phyloP scores from a whole-genome alignment of 1,139 yeast species.

The Suhomyces kunorum region DNA sequence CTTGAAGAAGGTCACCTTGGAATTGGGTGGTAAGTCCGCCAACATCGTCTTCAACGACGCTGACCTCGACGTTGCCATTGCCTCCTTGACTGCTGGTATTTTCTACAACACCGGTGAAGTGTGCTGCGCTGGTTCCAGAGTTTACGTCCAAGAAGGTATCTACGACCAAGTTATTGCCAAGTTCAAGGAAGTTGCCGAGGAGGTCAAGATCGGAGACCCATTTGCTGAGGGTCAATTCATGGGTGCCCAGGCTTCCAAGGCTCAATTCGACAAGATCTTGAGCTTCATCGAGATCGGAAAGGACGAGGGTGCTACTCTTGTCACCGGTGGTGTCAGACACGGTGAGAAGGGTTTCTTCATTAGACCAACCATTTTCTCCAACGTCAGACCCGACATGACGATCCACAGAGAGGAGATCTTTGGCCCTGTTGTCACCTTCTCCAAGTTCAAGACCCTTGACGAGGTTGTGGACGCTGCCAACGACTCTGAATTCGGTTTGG shows the following conservation, averaged over 20 bases:
- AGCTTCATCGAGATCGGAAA: slow-evolving; percentile 72
- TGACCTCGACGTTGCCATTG: slow-evolving; percentile 47
- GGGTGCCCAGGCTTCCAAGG: slow-evolving; percentile 83
- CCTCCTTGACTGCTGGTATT: slow-evolving; percentile 61
- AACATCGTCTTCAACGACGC: slow-evolving; percentile 35
- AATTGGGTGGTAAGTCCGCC: slow-evolving; percentile 40
- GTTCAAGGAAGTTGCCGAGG: slow-evolving; percentile 61
- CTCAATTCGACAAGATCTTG: slow-evolving; percentile 75
- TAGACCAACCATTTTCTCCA: slow-evolving; percentile 77
- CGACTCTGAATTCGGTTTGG: slow-evolving; percentile 76
- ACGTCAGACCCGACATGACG: slow-evolving; percentile 64
- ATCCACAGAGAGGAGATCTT: slow-evolving; percentile 83
- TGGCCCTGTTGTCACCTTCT: slow-evolving; percentile 79
- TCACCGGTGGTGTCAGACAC: slow-evolving; percentile 75
- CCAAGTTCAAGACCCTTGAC: slow-evolving; percentile 71
- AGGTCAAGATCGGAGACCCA: slow-evolving; percentile 69
- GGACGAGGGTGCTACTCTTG: slow-evolving; percentile 70
- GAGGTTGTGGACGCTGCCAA: slow-evolving; percentile 73
- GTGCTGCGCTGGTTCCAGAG: slow-evolving; percentile 85
- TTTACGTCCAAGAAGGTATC: slow-evolving; percentile 72
- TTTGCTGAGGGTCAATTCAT: slow-evolving; percentile 70
- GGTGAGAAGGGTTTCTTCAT: slow-evolving; percentile 73
- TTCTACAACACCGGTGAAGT: slow-evolving; percentile 87
- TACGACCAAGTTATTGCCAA: slow-evolving; percentile 65
- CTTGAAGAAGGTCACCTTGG: slow-evolving; percentile 38